A percentile compares a stretch with the other conserved stretches of the same genome.
phyloP scores from a whole-genome alignment of 2,329 filamentous ascomycete species.

The Xylaria sp. region DNA sequence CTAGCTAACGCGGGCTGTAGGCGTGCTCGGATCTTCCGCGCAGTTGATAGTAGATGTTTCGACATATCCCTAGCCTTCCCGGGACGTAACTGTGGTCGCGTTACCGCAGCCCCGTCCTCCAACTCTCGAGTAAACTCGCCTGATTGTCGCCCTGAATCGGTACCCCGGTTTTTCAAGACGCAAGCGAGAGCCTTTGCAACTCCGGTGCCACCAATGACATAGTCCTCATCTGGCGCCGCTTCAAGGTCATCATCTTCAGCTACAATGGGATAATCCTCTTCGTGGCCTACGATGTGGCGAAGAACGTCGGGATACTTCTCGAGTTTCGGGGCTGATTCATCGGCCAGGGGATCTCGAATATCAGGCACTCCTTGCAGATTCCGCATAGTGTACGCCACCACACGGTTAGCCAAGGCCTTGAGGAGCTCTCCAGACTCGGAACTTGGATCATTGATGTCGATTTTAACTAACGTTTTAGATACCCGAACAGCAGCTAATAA shows the following conservation, averaged over 20 bases:
- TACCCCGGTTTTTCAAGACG: conserved; percentile 83
- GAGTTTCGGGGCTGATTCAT: conserved; percentile 50
- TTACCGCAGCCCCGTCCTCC: conserved; percentile 61
- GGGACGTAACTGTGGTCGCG: conserved; percentile 55
- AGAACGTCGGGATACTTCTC: conserved; percentile 80
- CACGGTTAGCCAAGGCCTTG: conserved; percentile 90
- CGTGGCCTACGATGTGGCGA: conserved; percentile 84
- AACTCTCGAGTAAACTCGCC: conserved; percentile 65
- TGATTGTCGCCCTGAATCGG: conserved; percentile 68
- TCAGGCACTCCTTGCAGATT: conserved; percentile 85
- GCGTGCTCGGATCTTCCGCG: conserved; percentile 85
- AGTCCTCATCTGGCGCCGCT: conserved; percentile 86
- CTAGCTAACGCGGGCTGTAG: conserved; percentile 85
- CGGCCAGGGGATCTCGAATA: conserved; percentile 48
- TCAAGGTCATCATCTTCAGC: conserved; percentile 70
- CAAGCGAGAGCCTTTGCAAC: conserved; percentile 94
- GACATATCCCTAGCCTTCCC: conserved; percentile 91
- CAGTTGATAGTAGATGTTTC: conserved; percentile 86
- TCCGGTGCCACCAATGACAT: conserved; percentile 94
- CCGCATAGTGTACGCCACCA: conserved; percentile 91
- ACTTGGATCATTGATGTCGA: conserved; percentile 90
- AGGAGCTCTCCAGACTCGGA: conserved; percentile 88
- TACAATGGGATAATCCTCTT: conserved; percentile 58
- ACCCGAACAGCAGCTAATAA: conserved; percentile 88
- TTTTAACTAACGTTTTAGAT: conserved; percentile 83